A percentile compares a stretch with the other conserved stretches of the same genome.
Evolutionary conservation across 352 stramenopile genomes (phyloP).

Genomic region (Phytopythium oedochilum): DNA sequence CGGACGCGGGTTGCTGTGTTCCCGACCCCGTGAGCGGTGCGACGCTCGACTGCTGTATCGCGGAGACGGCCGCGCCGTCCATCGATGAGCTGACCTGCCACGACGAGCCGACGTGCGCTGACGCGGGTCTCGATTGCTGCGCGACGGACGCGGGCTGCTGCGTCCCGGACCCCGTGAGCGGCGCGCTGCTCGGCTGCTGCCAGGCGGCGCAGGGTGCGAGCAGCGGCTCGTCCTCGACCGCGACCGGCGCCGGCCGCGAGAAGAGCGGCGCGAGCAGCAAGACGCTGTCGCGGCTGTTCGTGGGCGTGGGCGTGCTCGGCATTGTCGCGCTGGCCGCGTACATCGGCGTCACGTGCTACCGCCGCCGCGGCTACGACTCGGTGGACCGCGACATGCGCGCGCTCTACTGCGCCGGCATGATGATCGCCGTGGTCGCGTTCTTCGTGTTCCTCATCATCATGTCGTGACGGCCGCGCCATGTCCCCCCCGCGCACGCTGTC

Average conservation of each 20-base stretch:
- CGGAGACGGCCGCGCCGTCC: constrained; percentile 5
- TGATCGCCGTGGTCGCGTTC: constrained; percentile 53
- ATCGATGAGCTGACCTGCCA: constrained; percentile 16
- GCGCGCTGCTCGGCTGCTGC: constrained; percentile 25
- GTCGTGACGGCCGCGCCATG: constrained; percentile 19
- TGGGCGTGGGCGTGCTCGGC: constrained; percentile 35
- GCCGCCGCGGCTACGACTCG: constrained; percentile 58
- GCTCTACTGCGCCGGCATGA: constrained; percentile 54
- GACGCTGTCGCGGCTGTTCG: constrained; percentile 24
- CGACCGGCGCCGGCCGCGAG: constrained; percentile 5
- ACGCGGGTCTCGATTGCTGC: constrained; percentile 30
- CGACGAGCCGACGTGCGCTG: constrained; percentile 26
- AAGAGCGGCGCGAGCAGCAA: constrained; percentile 5
- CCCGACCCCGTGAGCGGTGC: constrained; percentile 18
- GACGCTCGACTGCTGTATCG: constrained; percentile 35
- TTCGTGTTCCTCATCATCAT: constrained; percentile 67
- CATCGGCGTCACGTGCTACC: constrained; percentile 47
- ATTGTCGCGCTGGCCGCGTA: constrained; percentile 36
- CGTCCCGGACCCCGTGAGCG: constrained; percentile 20
- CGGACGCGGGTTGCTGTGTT: constrained; percentile 38
- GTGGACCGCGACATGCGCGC: constrained; percentile 59
- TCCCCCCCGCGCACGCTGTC: neutral
- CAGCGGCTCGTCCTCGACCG: neutral
- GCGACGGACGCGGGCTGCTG: constrained; percentile 27
- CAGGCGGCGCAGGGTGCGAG: constrained; percentile 2